phyloP scores from a whole-genome alignment of 805 yeast species.

The Saturnispora gosingensis region DNA sequence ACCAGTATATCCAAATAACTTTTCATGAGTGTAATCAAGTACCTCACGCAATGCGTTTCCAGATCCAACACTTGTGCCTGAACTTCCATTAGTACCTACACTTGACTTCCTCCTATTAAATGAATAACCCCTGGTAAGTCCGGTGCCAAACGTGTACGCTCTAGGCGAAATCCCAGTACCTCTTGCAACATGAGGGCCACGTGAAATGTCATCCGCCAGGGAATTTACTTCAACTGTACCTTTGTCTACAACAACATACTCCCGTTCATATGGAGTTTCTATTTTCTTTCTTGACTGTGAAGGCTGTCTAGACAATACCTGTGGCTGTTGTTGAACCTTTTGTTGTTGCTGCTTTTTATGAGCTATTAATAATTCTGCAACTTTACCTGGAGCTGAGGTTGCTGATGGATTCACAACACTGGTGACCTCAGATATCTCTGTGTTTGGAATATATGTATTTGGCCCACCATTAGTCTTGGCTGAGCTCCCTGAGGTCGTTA shows the following conservation, averaged over 20 bases:
- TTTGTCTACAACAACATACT: constrained; percentile 91
- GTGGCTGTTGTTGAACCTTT: not conserved
- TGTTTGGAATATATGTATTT: constrained; percentile 1
- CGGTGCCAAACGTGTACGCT: not conserved
- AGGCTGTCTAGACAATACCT: not conserved
- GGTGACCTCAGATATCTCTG: not conserved
- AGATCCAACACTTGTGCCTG: constrained; percentile 43
- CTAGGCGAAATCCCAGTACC: constrained; percentile 5
- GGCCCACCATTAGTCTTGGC: not conserved
- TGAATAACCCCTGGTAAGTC: constrained; percentile 6
- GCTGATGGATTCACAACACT: not conserved
- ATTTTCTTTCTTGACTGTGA: not conserved
- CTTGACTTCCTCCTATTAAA: constrained; percentile 45
- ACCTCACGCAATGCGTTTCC: constrained; percentile 86
- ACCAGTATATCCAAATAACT: constrained; percentile 54
- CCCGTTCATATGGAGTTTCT: constrained; percentile 46
- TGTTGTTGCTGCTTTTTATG: constrained; percentile 4
- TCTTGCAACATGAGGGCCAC: constrained; percentile 23
- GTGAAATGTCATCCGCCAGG: constrained; percentile 82
- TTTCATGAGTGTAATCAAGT: constrained; percentile 74
- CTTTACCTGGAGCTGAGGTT: constrained; percentile 1
- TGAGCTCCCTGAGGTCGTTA: not conserved
- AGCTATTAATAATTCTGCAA: constrained; percentile 9
- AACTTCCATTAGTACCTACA: constrained; percentile 40
- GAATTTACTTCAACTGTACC: constrained; percentile 93